Conservation (phyloP, 2,329 filamentous ascomycete genomes). For the Penicillium psychrosexuale region DNA sequence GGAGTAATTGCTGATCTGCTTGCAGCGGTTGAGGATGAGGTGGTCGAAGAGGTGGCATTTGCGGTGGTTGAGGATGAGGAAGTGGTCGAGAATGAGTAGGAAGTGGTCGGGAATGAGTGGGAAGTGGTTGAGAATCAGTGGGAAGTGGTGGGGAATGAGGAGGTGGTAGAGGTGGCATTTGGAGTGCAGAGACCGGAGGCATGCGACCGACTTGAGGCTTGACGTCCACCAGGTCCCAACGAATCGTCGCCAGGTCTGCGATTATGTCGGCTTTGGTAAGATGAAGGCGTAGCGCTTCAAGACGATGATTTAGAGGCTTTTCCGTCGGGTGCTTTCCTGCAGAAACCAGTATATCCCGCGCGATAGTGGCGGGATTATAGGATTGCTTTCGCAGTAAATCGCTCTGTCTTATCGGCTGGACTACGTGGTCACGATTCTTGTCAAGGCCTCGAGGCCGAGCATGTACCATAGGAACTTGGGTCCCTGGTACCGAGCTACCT, state of each 20-base stretch:
- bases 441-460: constrained; percentile 7
- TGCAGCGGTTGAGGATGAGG: background rate
- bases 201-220: background rate
- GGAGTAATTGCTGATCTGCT: background rate
- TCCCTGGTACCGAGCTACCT: constrained; percentile 3
- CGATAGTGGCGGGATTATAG: constrained; percentile 62
- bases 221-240: constrained; percentile 59
- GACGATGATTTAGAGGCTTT: constrained; percentile 57
- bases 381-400: constrained; percentile 45
- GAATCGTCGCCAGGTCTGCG: constrained; percentile 57
- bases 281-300: constrained; percentile 43
- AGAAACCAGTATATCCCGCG: constrained; percentile 61
- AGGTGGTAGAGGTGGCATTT: background rate
- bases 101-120: background rate
- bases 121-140: background rate
- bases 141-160: background rate
- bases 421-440: constrained; percentile 36
- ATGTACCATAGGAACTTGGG: constrained; percentile 3
- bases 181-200: constrained; percentile 12
- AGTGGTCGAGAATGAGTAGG: too few relatives aligned
- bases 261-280: constrained; percentile 43
- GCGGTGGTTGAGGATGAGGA: too few relatives aligned
- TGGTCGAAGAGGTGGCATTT: background rate
- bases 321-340: constrained; percentile 61
- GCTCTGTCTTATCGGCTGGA: constrained; percentile 43